Evolutionary conservation across 768 basidiomycete genomes (phyloP), one percentile per base, ranked within the genome.

Genomic region (Sporobolomyces roseus): DNA sequence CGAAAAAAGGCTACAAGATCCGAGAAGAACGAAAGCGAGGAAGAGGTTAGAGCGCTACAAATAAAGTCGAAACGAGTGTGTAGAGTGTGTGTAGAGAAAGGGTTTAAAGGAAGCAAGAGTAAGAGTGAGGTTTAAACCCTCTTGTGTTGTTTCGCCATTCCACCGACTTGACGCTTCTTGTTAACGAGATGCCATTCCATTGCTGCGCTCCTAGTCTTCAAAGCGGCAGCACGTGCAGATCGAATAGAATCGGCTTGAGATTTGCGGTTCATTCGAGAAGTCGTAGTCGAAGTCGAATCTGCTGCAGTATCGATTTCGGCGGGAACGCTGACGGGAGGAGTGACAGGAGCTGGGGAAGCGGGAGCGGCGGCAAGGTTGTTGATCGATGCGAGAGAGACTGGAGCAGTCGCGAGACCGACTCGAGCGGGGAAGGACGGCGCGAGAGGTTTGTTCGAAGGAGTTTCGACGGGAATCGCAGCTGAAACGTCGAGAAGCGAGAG

Each of bases 121-220:
- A n/a, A n/a, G n/a, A n/a, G n/a, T n/a, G n/a, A n/a, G n/a, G n/a
- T n/a, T 17, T 21, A 50, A 1, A 23, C 29, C 48, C 21, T 35
- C 23, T 32, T 46, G n/a, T 58, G 67, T 10, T 38, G 46, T 4
- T 50, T 46, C 4, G 49, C 56, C 9, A 62, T 68, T 17, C 58
- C 43, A 45, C 56, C 56, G 29, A 58, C 41, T 32, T 58, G 25
- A 3, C 56, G 30, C 55, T 63, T 33, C 29, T 36, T 33, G n/a
- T 55, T 48, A 25, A 21, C 53, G 19, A 61, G 23, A 45, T 60
- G 58, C 58, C 58, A 60, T 19, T 60, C 58, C 30, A 60, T 29
- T 32, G 58, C 58, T 19, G 58, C 58, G n/a, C n/a, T n/a, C n/a
- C n/a, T n/a, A 21, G 9, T 60, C 21, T 48, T n/a, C 16, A 45